These are phyloP conservation scores for Galerina marginata DNA, from an alignment of 768 basidiomycete species.

Conservation along the genomic window DNA sequence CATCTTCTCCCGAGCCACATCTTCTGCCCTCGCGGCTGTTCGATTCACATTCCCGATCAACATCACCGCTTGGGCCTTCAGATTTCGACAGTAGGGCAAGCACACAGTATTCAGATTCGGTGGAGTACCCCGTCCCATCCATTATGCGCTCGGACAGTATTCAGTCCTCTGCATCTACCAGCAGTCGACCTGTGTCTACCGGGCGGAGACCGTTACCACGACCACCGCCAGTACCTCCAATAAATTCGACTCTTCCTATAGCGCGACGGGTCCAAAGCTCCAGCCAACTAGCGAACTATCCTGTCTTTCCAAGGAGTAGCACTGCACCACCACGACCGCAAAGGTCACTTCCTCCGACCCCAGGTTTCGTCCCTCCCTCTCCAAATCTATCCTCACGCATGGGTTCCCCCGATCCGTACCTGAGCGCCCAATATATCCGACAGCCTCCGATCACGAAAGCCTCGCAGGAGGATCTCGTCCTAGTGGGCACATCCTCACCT, in stretches of 20 bases:
- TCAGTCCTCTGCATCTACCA: conserved; percentile 11
- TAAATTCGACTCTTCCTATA: background rate
- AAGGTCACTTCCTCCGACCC: conserved; percentile 50
- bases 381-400: background rate
- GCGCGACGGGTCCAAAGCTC: conserved; percentile 25
- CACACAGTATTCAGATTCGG: conserved; percentile 6
- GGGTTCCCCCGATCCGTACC: background rate
- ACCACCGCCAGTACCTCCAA: conserved; percentile 12
- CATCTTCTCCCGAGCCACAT: conserved; percentile 2
- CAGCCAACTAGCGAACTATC: conserved; percentile 19
- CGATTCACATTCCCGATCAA: conserved; percentile 11
- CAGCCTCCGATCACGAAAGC: background rate
- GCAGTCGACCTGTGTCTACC: conserved; percentile 3
- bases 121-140: conserved; percentile 4
- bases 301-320: background rate
- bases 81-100: background rate
- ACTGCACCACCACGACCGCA: conserved; percentile 19
- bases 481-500: background rate
- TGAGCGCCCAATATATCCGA: background rate
- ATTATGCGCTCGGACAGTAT: conserved; percentile 15
- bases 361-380: conserved; percentile 18
- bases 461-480: conserved; percentile 27
- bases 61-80: conserved; percentile 8
- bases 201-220: conserved; percentile 19
- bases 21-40: conserved; percentile 1